Evolutionary conservation across 2,329 filamentous ascomycete genomes (phyloP), one percentile per base, ranked within the genome.

Genomic region (Cladosporium sp.): DNA sequence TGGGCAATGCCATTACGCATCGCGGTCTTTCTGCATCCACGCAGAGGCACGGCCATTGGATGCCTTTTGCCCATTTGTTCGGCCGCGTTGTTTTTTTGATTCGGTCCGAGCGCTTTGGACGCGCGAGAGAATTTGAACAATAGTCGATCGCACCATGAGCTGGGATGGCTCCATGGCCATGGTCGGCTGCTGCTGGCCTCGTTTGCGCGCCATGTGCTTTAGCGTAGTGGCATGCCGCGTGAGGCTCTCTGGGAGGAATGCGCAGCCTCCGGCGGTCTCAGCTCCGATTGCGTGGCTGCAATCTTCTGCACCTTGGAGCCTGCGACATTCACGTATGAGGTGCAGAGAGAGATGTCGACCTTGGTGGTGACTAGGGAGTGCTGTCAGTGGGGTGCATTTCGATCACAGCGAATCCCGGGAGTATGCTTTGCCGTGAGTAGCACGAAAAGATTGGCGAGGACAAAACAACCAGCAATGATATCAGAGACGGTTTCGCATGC

Each of bases 181-280:
- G 9, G 4, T n/a, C 34, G 34, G 17, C 44, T 39, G 34, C 20
- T 48, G 38, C 24, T 27, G 18, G 7, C 34, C 32, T 40, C 37
- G 45, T 48, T 47, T 47, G 34, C 32, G 32, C 18, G 38, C 34
- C 32, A 47, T 27, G 45, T 11, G 18, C 22, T 32, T n/a, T 48
- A 48, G 45, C 45, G 45, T n/a, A n/a, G n/a, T n/a, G n/a, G n/a
- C n/a, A n/a, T 41, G 44, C 44, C 44, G 22, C 27, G n/a, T 34
- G 22, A 36, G 13, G 45, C 37, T 27, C 22, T n/a, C n/a, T n/a
- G 22, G 9, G 22, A 27, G 37, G 20, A 19, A 27, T 13, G 7
- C 39, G 12, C 19, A 32, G 18, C 29, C 34, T 11, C 36, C 43
- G 22, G 43, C 43, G 43, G 43, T 36, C 43, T 22, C 24, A 20